Evolutionary conservation across 495 filamentous ascomycete species (phyloP).

Genomic region (Mycothermus thermophilus): DNA sequence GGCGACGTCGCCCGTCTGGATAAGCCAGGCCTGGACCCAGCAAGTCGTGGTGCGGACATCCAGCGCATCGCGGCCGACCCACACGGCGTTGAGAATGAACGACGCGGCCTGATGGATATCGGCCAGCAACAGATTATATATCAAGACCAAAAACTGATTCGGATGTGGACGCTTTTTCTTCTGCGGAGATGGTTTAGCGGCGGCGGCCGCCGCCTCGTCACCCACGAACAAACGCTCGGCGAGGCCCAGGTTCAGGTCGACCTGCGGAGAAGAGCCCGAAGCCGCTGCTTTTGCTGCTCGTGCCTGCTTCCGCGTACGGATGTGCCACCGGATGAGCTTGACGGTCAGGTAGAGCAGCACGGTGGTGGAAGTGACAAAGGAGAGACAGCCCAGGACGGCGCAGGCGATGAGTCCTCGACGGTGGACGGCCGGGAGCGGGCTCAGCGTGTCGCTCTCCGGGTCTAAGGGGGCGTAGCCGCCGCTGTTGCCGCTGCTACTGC

Average conservation of each 20-base stretch:
- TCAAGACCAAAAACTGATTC: conserved; percentile 62
- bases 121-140: conserved; percentile 60
- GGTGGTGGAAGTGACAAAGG: conserved; percentile 36
- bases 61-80: conserved; percentile 44
- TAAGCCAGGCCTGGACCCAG: conserved; percentile 57
- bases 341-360: conserved; percentile 39
- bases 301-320: conserved; percentile 7
- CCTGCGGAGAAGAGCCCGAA: background rate
- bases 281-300: background rate
- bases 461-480: background rate
- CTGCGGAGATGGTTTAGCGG: no score
- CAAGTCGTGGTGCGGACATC: conserved; percentile 42
- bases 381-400: conserved; percentile 38
- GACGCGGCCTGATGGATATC: conserved; percentile 58
- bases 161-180: conserved; percentile 17
- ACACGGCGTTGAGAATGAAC: conserved; percentile 52
- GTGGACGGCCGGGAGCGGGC: conserved; percentile 33
- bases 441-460: conserved; percentile 9
- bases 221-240: conserved; percentile 10
- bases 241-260: conserved; percentile 14
- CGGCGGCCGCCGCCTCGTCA: background rate
- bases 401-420: conserved; percentile 36
- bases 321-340: conserved; percentile 39
- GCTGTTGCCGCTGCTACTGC: background rate
- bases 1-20: conserved; percentile 55